Conservation (phyloP, 2,329 filamentous ascomycete species). For the Cladobotryum protrusum region DNA sequence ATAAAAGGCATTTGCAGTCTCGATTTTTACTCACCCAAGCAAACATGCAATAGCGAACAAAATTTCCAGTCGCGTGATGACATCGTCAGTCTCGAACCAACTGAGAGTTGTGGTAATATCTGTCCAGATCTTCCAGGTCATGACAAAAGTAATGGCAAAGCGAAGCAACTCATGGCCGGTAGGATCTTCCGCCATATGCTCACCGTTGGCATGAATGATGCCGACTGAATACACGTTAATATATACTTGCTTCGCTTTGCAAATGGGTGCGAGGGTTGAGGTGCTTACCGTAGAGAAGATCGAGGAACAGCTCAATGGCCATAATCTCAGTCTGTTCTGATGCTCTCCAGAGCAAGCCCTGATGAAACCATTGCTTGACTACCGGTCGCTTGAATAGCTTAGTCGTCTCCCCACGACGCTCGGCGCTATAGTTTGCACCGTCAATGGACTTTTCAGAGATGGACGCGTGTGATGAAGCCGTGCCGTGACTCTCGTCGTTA, state of each 20-base stretch:
- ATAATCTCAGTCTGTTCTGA: slow-evolving; percentile 53
- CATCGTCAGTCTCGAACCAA: slow-evolving; percentile 59
- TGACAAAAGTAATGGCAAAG: slow-evolving; percentile 55
- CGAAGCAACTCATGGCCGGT: slow-evolving; percentile 50
- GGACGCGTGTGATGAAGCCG: slow-evolving; percentile 16
- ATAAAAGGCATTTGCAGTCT: no score
- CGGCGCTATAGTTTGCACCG: background rate
- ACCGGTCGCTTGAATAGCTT: slow-evolving; percentile 54
- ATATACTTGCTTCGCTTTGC: no score
- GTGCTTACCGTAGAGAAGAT: slow-evolving; percentile 47
- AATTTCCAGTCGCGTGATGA: slow-evolving; percentile 51
- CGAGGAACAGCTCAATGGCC: slow-evolving; percentile 59
- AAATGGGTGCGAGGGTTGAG: background rate
- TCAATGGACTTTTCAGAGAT: slow-evolving; percentile 13
- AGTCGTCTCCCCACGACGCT: slow-evolving; percentile 38
- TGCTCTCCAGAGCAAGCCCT: slow-evolving; percentile 57
- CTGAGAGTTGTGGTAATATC: slow-evolving; percentile 51
- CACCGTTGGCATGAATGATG: slow-evolving; percentile 58
- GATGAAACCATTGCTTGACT: slow-evolving; percentile 60
- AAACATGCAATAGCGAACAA: slow-evolving; percentile 56
- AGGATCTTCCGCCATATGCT: slow-evolving; percentile 51
- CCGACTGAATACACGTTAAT: slow-evolving; percentile 34
- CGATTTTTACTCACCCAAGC: slow-evolving; percentile 37
- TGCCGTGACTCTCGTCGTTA: slow-evolving; percentile 19
- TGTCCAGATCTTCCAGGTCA: slow-evolving; percentile 59